A percentile compares a stretch with the other conserved stretches of the same genome.
Conservation (phyloP, 2,329 filamentous ascomycete species). For the Penicillium sp. region DNA sequence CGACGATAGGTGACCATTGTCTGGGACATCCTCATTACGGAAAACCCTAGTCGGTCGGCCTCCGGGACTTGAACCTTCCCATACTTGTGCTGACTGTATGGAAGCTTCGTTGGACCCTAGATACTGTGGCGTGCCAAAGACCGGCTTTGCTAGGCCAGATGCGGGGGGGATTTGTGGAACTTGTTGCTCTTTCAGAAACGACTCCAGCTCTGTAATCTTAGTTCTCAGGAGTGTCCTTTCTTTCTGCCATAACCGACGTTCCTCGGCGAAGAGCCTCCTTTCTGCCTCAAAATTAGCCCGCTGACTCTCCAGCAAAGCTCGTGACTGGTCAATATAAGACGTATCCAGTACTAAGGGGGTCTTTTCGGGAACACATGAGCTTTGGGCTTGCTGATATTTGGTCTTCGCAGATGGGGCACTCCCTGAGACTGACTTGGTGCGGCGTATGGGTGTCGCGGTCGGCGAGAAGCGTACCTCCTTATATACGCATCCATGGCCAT, state of each 20-base stretch:
- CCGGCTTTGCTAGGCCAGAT: constrained; percentile 15
- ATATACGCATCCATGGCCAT: constrained; percentile 41
- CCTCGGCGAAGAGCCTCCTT: constrained; percentile 46
- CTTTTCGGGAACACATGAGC: constrained; percentile 24
- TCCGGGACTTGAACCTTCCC: constrained; percentile 48
- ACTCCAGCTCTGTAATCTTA: constrained; percentile 48
- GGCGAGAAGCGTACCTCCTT: constrained; percentile 50
- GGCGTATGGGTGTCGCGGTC: constrained; percentile 40
- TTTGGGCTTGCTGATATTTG: constrained; percentile 25
- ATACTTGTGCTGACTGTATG: constrained; percentile 39
- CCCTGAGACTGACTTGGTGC: constrained; percentile 45
- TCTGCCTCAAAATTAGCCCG: constrained; percentile 45
- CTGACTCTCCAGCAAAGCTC: constrained; percentile 44
- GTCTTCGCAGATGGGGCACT: constrained; percentile 36
- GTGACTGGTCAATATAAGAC: constrained; percentile 48
- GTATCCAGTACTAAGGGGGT: constrained; percentile 33
- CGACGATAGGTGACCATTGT: constrained; percentile 30
- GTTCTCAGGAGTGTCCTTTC: constrained; percentile 47
- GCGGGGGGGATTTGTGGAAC: constrained; percentile 1
- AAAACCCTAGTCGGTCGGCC: constrained; percentile 50
- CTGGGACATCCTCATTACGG: constrained; percentile 36
- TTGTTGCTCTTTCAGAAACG: constrained; percentile 29
- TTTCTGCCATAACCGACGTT: constrained; percentile 50
- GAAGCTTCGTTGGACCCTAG: constrained; percentile 11
- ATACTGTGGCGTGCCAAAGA: constrained; percentile 16